These are phyloP conservation scores for Diplodia sapinea DNA, from an alignment of 2,329 filamentous ascomycete species.

Conservation along the genomic window DNA sequence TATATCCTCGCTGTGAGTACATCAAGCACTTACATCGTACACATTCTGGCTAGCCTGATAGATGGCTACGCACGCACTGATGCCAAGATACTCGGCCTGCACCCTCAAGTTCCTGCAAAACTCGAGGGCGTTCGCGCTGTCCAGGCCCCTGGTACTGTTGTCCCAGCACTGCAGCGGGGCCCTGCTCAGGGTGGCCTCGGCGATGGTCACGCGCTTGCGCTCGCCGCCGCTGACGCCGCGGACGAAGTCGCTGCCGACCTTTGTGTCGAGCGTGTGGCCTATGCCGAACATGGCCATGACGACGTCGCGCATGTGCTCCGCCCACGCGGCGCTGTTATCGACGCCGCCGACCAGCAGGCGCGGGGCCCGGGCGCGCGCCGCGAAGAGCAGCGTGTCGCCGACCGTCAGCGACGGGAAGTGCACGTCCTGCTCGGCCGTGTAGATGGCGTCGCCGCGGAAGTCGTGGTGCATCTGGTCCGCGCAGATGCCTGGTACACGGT, in stretches of 20 bases:
- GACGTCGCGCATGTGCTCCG: constrained; percentile 70
- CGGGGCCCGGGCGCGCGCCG: constrained; percentile 72
- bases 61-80: constrained; percentile 72
- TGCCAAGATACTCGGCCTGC: constrained; percentile 69
- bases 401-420: constrained; percentile 80
- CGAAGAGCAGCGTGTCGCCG: constrained; percentile 79
- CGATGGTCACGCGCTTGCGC: constrained; percentile 81
- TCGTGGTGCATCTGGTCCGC: constrained; percentile 76
- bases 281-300: constrained; percentile 79
- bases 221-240: constrained; percentile 78
- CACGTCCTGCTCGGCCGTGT: constrained; percentile 82
- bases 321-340: constrained; percentile 58
- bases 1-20: neutral
- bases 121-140: constrained; percentile 76
- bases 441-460: constrained; percentile 85
- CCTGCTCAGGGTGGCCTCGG: constrained; percentile 73
- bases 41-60: constrained; percentile 74
- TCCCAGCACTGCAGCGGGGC: constrained; percentile 76
- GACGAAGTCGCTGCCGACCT: constrained; percentile 76
- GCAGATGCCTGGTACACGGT: constrained; percentile 58
- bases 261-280: constrained; percentile 73
- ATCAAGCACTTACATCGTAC: constrained; percentile 57
- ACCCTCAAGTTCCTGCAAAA: constrained; percentile 74
- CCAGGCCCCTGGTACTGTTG: constrained; percentile 75
- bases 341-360: constrained; percentile 66